A percentile compares a stretch with the other conserved stretches of the same genome.
Conservation (phyloP, 2,329 filamentous ascomycete genomes). For the Emmonsiellopsis sp. region DNA sequence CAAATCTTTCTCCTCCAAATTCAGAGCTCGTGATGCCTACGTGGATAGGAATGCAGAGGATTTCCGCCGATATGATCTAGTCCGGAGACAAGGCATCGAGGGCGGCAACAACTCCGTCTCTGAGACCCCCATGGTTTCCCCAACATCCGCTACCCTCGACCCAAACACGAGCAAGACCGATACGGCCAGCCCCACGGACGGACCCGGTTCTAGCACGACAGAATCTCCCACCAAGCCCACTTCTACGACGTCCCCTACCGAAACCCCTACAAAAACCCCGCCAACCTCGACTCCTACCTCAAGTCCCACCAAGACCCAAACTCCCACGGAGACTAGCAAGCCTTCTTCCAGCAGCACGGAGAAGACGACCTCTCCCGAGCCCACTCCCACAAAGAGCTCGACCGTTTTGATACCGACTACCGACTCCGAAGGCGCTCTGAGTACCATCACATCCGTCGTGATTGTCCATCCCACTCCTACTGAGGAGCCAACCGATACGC, state of each 20-base stretch:
- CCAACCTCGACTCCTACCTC: slow-evolving; percentile 16
- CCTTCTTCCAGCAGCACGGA: slow-evolving; percentile 13
- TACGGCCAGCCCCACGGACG: too few species aligned
- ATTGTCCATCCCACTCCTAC: slow-evolving; percentile 30
- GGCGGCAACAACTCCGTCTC: background rate
- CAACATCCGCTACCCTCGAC: background rate
- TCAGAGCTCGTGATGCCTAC: background rate
- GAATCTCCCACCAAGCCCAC: too few species aligned
- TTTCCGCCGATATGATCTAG: background rate
- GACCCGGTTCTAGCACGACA: too few species aligned
- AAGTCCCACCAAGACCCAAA: slow-evolving; percentile 17
- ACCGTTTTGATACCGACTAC: slow-evolving; percentile 34
- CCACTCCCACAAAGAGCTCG: slow-evolving; percentile 9
- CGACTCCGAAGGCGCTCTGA: slow-evolving; percentile 29
- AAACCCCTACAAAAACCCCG: background rate
- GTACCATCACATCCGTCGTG: slow-evolving; percentile 37
- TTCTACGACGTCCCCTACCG: slow-evolving; percentile 2
- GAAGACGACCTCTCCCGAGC: background rate
- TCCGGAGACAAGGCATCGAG: background rate
- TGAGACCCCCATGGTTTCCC: background rate
- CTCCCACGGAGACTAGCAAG: background rate
- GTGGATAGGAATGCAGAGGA: background rate
- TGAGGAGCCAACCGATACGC: slow-evolving; percentile 14
- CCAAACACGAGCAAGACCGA: background rate
- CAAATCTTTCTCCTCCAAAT: background rate